phyloP scores from a whole-genome alignment of 805 yeast species.

The Tetrapisispora arboricola region DNA sequence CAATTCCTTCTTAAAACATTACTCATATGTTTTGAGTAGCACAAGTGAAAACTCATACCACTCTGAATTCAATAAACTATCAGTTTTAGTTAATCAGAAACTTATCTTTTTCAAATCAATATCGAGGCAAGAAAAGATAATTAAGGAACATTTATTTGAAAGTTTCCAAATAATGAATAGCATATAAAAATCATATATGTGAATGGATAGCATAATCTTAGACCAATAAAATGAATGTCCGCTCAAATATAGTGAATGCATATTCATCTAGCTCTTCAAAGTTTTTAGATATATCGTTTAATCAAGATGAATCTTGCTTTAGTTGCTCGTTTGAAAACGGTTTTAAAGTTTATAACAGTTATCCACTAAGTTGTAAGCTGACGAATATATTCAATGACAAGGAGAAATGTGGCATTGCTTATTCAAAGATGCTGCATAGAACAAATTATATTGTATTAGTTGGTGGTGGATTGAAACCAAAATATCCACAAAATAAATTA shows the following conservation, averaged over 20 bases:
- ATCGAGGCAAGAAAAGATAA: too few species aligned
- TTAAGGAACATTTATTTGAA: too few species aligned
- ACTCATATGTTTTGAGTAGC: too few species aligned
- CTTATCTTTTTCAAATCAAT: too few species aligned
- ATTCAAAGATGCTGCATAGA: conserved; percentile 72
- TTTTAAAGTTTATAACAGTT: conserved; percentile 74
- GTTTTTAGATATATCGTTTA: conserved; percentile 57
- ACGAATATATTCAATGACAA: conserved; percentile 39
- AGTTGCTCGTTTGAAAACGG: conserved; percentile 75
- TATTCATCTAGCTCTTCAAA: conserved; percentile 12
- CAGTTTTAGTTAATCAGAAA: too few species aligned
- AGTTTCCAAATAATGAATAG: too few species aligned
- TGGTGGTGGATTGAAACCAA: conserved; percentile 80
- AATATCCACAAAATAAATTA: conserved; percentile 67
- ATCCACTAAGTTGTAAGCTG: conserved; percentile 47
- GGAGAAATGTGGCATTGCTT: conserved; percentile 58
- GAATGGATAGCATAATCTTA: too few species aligned
- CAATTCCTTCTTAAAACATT: too few species aligned
- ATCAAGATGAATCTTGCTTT: conserved; percentile 87
- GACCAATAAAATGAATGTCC: conserved; percentile 12
- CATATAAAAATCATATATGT: too few species aligned
- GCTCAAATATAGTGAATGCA: conserved; percentile 10
- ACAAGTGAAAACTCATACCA: too few species aligned
- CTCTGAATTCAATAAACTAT: too few species aligned
- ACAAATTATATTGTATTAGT: conserved; percentile 85